A percentile compares a stretch with the other conserved stretches of the same genome.
These are phyloP conservation scores for Flagelloscypha sp. DNA, from an alignment of 768 basidiomycete genomes.

Conservation along the genomic window DNA sequence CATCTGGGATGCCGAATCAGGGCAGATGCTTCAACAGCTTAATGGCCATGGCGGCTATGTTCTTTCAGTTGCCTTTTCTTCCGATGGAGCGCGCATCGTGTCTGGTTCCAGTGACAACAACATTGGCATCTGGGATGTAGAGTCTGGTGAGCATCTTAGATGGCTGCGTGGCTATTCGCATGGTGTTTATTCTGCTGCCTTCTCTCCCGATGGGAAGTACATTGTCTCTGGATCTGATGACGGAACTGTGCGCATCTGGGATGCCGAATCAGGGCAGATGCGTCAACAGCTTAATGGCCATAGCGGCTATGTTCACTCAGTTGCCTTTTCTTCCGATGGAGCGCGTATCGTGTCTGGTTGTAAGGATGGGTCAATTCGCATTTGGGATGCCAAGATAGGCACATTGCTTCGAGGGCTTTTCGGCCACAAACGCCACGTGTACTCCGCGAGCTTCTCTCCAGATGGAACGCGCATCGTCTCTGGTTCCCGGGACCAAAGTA, in stretches of 20 bases:
- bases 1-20: slow-evolving; percentile 8
- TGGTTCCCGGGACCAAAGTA: neutral
- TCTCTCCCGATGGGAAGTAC: slow-evolving; percentile 13
- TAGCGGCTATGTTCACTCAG: slow-evolving; percentile 2
- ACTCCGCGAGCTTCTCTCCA: neutral
- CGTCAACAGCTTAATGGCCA: slow-evolving; percentile 7
- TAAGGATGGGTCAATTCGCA: slow-evolving; percentile 1
- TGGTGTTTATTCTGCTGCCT: slow-evolving; percentile 9
- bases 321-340: slow-evolving; percentile 15
- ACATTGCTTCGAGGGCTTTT: neutral
- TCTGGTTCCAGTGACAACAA: slow-evolving; percentile 8
- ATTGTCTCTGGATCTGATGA: slow-evolving; percentile 15
- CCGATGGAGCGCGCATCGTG: slow-evolving; percentile 7
- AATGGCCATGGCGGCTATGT: neutral
- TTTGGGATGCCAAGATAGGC: slow-evolving; percentile 8
- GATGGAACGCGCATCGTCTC: neutral
- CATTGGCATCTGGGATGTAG: slow-evolving; percentile 8
- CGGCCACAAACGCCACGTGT: neutral
- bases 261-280: slow-evolving; percentile 4
- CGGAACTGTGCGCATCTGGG: slow-evolving; percentile 12
- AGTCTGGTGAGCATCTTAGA: slow-evolving; percentile 7
- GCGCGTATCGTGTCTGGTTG: slow-evolving; percentile 6
- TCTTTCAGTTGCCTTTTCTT: slow-evolving; percentile 8
- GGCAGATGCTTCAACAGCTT: neutral
- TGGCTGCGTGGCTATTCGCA: slow-evolving; percentile 8